These are phyloP conservation scores for Lentinula novae-zelandiae DNA, from an alignment of 1,284 basidiomycete genomes.

Conservation along the genomic window DNA sequence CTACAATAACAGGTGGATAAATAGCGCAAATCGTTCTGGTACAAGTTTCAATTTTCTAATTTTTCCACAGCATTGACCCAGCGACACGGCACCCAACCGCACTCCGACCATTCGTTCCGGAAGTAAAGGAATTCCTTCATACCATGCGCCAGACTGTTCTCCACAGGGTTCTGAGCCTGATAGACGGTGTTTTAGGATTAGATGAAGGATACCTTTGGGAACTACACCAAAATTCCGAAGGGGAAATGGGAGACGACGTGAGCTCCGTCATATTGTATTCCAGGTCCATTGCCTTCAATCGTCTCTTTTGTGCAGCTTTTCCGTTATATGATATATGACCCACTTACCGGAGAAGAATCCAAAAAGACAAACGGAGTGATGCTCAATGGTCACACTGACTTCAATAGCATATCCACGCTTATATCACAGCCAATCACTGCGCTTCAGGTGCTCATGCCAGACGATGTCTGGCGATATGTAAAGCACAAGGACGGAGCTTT, in stretches of 20 bases:
- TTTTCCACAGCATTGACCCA: conserved; percentile 25
- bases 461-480: conserved; percentile 45
- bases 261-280: neutral
- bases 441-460: conserved; percentile 43
- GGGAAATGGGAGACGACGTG: conserved; percentile 29
- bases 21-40: too few relatives aligned
- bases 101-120: conserved; percentile 29
- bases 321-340: conserved; percentile 45
- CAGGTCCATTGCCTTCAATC: neutral
- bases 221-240: conserved; percentile 27
- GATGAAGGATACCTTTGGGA: conserved; percentile 29
- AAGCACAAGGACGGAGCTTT: conserved; percentile 34
- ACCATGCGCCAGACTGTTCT: conserved; percentile 28
- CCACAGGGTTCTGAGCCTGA: conserved; percentile 24
- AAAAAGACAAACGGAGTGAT: conserved; percentile 36
- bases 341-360: conserved; percentile 31
- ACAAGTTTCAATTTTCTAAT: neutral
- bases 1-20: conserved; percentile 22
- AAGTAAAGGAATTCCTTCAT: conserved; percentile 30
- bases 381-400: conserved; percentile 40
- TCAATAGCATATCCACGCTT: conserved; percentile 37
- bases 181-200: conserved; percentile 30
- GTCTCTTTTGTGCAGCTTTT: conserved; percentile 26
- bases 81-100: conserved; percentile 25
- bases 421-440: conserved; percentile 45